Evolutionary conservation across 768 basidiomycete genomes (phyloP).

Genomic region (Suillus bovinus): DNA sequence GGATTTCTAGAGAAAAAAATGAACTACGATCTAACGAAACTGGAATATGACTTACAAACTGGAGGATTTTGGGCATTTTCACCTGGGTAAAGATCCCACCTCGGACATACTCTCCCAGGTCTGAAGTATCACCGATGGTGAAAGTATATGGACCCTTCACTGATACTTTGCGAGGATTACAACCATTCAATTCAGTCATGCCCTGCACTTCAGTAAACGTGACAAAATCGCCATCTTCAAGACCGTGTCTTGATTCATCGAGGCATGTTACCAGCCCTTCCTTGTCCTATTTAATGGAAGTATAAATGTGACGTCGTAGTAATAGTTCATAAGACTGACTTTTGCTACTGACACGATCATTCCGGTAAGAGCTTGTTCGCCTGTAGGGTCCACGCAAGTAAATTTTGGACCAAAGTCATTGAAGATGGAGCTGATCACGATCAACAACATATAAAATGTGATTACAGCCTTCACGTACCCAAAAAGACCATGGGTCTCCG

Average conservation of each 20-base stretch:
- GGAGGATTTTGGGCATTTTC: slow-evolving; percentile 96
- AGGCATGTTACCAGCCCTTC: slow-evolving; percentile 96
- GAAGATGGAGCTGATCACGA: slow-evolving; percentile 72
- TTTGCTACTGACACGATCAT: slow-evolving; percentile 96
- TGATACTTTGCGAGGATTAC: slow-evolving; percentile 87
- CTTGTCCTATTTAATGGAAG: slow-evolving; percentile 50
- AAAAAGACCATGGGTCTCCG: slow-evolving; percentile 92
- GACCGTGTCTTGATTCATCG: slow-evolving; percentile 95
- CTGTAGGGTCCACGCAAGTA: slow-evolving; percentile 96
- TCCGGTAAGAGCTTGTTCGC: slow-evolving; percentile 88
- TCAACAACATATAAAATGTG: slow-evolving; percentile 9
- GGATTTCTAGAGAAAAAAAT: slow-evolving; percentile 68
- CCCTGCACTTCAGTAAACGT: slow-evolving; percentile 96
- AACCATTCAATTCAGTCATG: slow-evolving; percentile 87
- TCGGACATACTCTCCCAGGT: slow-evolving; percentile 70
- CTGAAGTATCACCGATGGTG: slow-evolving; percentile 88
- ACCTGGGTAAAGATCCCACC: slow-evolving; percentile 98
- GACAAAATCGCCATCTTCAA: slow-evolving; percentile 98
- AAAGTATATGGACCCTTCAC: slow-evolving; percentile 99
- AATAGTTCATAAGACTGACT: slow-evolving; percentile 38
- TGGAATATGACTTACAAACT: slow-evolving; percentile 68
- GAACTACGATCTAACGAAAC: not conserved
- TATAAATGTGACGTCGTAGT: not conserved
- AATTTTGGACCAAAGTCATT: slow-evolving; percentile 97
- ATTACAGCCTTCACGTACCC: slow-evolving; percentile 53